A percentile compares a stretch with the other conserved stretches of the same genome.
These are phyloP conservation scores for Protomyces inundatus DNA, from an alignment of 1,139 yeast species.

Conservation along the genomic window DNA sequence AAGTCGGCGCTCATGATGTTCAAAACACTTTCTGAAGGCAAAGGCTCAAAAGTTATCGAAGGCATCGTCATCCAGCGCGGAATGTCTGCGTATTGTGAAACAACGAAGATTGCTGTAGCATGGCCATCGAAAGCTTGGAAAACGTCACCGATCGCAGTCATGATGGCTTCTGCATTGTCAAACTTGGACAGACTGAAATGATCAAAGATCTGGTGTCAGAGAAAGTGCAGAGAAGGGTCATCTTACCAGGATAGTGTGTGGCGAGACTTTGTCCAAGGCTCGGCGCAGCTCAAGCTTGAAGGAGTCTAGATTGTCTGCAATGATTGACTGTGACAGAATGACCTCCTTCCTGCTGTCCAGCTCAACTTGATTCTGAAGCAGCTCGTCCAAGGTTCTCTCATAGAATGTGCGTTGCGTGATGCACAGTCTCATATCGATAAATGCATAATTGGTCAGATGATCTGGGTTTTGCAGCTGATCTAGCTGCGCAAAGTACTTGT, in stretches of 20 bases:
- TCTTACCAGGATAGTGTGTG: not conserved
- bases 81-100: not conserved
- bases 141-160: not conserved
- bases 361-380: not conserved
- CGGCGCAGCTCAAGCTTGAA: not conserved
- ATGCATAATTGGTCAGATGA: not conserved
- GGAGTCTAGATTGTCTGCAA: not conserved
- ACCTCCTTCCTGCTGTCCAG: not conserved
- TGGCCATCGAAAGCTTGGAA: not conserved
- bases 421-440: conserved; percentile 3
- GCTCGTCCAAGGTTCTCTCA: conserved; percentile 11
- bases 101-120: conserved; percentile 6
- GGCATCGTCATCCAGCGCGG: not conserved
- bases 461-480: no score
- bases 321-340: not conserved
- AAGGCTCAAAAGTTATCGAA: not conserved
- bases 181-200: not conserved
- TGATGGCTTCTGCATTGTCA: conserved; percentile 4
- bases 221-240: not conserved
- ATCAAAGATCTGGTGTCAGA: conserved; percentile 4
- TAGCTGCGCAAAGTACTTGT: not conserved
- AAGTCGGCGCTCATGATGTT: not conserved
- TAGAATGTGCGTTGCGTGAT: conserved; percentile 1
- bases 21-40: not conserved
- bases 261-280: not conserved